Conservation (phyloP, 495 filamentous ascomycete species). For the Aspergillus ellipticus region DNA sequence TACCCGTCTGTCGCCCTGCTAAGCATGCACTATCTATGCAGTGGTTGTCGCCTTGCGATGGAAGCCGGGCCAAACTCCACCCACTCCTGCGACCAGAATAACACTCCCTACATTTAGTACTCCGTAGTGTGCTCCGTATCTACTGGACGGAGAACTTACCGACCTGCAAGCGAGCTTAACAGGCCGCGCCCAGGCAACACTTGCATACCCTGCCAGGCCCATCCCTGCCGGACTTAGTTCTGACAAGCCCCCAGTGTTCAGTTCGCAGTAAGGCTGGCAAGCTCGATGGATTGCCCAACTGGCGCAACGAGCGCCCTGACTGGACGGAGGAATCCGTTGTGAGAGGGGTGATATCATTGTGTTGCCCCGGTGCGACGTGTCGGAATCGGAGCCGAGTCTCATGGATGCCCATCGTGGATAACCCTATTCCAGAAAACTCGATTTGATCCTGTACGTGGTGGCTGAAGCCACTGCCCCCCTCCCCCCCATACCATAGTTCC, state of each 20-base stretch:
- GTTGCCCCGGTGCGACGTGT: neutral
- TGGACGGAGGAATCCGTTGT: neutral
- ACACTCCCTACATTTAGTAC: too few species aligned
- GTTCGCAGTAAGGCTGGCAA: neutral
- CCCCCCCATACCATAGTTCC: neutral
- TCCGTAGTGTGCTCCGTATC: neutral
- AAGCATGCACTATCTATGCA: too few species aligned
- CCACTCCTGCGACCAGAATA: too few species aligned
- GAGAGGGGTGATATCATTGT: neutral
- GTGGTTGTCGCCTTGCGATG: too few species aligned
- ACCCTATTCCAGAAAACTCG: slow-evolving; percentile 12
- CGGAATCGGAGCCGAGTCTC: neutral
- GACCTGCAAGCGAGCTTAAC: slow-evolving; percentile 12
- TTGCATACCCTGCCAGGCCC: neutral
- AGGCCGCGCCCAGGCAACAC: neutral
- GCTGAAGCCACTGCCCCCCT: neutral
- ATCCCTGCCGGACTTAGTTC: neutral
- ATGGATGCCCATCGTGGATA: neutral
- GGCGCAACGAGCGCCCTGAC: neutral
- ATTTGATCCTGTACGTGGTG: slow-evolving; percentile 7
- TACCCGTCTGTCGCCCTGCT: too few species aligned
- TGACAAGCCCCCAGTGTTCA: neutral
- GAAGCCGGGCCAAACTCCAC: too few species aligned
- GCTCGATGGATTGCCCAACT: neutral
- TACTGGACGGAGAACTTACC: neutral